Conservation (phyloP, 1,284 basidiomycete genomes). For the Ceratobasidium sp. region DNA sequence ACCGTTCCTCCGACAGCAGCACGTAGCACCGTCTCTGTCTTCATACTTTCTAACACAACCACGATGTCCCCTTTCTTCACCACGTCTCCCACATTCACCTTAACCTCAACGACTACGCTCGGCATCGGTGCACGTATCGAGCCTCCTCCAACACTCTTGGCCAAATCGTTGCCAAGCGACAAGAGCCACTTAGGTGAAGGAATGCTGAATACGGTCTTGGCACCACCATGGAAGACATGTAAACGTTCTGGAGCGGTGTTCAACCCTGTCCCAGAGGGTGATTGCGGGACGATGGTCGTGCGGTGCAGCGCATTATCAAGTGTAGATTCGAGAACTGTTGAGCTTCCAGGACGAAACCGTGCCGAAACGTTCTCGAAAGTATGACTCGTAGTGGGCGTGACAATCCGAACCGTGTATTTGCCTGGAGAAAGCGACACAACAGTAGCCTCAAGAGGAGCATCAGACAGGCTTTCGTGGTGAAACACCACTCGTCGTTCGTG, state of each 20-base stretch:
- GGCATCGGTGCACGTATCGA: slow-evolving; percentile 79
- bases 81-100: slow-evolving; percentile 77
- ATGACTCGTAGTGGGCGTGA: slow-evolving; percentile 19
- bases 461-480: slow-evolving; percentile 65
- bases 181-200: slow-evolving; percentile 76
- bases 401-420: slow-evolving; percentile 27
- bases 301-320: slow-evolving; percentile 64
- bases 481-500: slow-evolving; percentile 72
- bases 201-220: slow-evolving; percentile 70
- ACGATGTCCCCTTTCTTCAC: slow-evolving; percentile 86
- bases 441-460: slow-evolving; percentile 32
- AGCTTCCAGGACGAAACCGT: slow-evolving; percentile 24
- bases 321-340: slow-evolving; percentile 57
- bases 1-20: slow-evolving; percentile 77
- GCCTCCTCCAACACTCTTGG: slow-evolving; percentile 67
- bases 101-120: slow-evolving; percentile 87
- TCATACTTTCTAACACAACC: slow-evolving; percentile 94
- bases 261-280: slow-evolving; percentile 65
- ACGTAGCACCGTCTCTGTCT: slow-evolving; percentile 90
- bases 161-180: slow-evolving; percentile 69
- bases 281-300: slow-evolving; percentile 81
- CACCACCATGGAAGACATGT: slow-evolving; percentile 73
- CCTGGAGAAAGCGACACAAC: slow-evolving; percentile 35
- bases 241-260: slow-evolving; percentile 72
- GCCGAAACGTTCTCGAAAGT: slow-evolving; percentile 48